phyloP scores from a whole-genome alignment of 2,329 filamentous ascomycete species.

The Fusarium anthophilum region DNA sequence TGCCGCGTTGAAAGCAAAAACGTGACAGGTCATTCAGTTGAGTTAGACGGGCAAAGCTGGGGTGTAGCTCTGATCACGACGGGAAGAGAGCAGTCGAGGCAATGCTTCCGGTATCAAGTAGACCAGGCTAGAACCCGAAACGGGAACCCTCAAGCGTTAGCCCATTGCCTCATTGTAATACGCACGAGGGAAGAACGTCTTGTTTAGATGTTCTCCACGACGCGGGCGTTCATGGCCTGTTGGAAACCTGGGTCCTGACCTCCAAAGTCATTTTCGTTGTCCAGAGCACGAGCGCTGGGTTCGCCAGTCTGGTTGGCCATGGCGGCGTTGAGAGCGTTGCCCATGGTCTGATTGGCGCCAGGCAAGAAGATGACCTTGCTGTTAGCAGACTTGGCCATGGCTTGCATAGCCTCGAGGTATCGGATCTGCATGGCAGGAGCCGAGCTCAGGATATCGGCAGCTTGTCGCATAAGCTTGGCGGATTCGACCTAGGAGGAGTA shows the following conservation, averaged over 20 bases:
- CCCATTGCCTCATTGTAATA: slow-evolving; percentile 29
- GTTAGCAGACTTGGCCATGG: slow-evolving; percentile 95
- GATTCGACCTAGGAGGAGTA: slow-evolving; percentile 72
- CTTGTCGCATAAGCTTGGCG: slow-evolving; percentile 92
- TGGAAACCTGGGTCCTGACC: slow-evolving; percentile 72
- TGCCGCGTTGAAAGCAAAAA: slow-evolving; percentile 8
- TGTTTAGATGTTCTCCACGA: slow-evolving; percentile 85
- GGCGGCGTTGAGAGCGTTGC: slow-evolving; percentile 53
- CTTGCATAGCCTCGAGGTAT: slow-evolving; percentile 98
- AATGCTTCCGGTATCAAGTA: slow-evolving; percentile 47
- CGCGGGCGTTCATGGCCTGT: slow-evolving; percentile 80
- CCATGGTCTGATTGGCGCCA: slow-evolving; percentile 66
- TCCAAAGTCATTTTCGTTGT: slow-evolving; percentile 60
- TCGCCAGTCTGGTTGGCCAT: slow-evolving; percentile 61
- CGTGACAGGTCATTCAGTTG: neutral
- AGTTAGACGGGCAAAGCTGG: neutral
- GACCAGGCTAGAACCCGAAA: slow-evolving; percentile 47
- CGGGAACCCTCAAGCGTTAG: slow-evolving; percentile 45
- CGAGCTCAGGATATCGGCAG: slow-evolving; percentile 90
- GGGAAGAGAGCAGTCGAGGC: slow-evolving; percentile 20
- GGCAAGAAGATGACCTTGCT: slow-evolving; percentile 89
- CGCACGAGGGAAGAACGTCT: slow-evolving; percentile 22
- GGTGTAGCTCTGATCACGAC: slow-evolving; percentile 30
- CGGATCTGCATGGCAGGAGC: slow-evolving; percentile 98
- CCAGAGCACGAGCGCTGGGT: slow-evolving; percentile 53